phyloP scores from a whole-genome alignment of 163 green algal species.

The Prototheca wickerhamii region DNA sequence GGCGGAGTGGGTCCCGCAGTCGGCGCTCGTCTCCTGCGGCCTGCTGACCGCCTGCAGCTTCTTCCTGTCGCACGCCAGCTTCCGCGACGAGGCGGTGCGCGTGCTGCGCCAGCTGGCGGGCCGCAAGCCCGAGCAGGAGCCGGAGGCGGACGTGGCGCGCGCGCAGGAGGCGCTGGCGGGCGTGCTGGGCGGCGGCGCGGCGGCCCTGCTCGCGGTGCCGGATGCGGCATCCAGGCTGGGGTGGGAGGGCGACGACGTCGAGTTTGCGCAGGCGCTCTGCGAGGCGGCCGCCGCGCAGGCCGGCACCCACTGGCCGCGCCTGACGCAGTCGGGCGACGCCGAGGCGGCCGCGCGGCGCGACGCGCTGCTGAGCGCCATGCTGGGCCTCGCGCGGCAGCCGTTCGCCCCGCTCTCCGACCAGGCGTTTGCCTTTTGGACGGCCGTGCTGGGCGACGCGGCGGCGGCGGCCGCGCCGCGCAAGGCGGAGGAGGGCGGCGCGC shows the following conservation, averaged over 20 bases:
- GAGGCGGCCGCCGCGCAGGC: constrained; percentile 46
- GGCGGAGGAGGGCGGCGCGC: not conserved
- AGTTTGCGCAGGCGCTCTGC: constrained; percentile 50
- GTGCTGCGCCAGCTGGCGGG: constrained; percentile 51
- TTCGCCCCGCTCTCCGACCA: constrained; percentile 53
- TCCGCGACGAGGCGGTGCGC: constrained; percentile 48
- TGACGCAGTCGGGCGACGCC: not conserved
- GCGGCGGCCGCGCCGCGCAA: not conserved
- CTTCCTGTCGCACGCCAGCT: constrained; percentile 49
- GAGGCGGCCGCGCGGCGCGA: not conserved
- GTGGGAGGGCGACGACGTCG: constrained; percentile 36
- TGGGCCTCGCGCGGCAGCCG: constrained; percentile 53
- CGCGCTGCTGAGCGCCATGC: constrained; percentile 44
- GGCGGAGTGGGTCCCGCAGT: constrained; percentile 69
- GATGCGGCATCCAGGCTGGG: constrained; percentile 15
- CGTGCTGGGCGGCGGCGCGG: constrained; percentile 27
- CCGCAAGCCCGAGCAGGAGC: not conserved
- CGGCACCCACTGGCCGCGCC: constrained; percentile 33
- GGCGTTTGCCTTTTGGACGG: constrained; percentile 52
- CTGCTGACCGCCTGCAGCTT: constrained; percentile 57
- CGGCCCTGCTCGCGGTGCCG: constrained; percentile 20
- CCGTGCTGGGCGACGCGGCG: constrained; percentile 6
- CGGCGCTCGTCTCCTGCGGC: constrained; percentile 29
- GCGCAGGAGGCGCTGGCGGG: constrained; percentile 17
- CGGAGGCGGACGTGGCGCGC: not conserved